These are phyloP conservation scores for Pseudozyma sp. DNA, from an alignment of 1,284 basidiomycete species.

Conservation along the genomic window DNA sequence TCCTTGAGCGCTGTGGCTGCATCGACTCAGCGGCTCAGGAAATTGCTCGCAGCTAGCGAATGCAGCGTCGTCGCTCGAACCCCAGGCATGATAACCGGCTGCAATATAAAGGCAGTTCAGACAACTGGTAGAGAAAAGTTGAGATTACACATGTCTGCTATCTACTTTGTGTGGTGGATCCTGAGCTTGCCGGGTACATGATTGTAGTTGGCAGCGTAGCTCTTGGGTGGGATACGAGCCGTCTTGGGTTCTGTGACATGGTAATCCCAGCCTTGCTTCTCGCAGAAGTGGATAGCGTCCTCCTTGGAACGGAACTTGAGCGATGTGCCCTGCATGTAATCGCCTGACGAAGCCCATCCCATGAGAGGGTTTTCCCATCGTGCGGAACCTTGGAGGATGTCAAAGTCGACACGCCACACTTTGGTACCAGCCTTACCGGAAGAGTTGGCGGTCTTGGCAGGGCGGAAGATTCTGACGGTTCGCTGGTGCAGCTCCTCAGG, in stretches of 20 bases:
- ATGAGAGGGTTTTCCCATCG: conserved; percentile 99
- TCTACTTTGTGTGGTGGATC: conserved; percentile 92
- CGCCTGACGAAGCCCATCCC: conserved; percentile 86
- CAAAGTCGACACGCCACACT: conserved; percentile 95
- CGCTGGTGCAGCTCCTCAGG: conserved; percentile 81
- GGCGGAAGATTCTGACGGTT: conserved; percentile 90
- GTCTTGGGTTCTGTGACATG: conserved; percentile 69
- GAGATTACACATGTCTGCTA: not conserved
- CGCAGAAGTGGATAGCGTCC: conserved; percentile 88
- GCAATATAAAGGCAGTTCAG: not conserved
- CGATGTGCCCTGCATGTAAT: conserved; percentile 95
- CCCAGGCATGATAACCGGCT: not conserved
- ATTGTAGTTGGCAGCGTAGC: conserved; percentile 83
- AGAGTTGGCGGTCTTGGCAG: conserved; percentile 94
- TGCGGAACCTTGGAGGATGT: conserved; percentile 85
- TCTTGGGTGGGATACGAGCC: conserved; percentile 75
- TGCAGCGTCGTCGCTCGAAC: no score
- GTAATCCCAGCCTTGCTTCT: conserved; percentile 69
- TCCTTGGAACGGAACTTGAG: conserved; percentile 88
- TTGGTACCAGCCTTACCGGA: conserved; percentile 85
- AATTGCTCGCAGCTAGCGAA: no score
- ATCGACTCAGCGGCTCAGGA: no score
- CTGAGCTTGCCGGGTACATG: conserved; percentile 85
- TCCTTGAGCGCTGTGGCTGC: no score
- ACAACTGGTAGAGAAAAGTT: not conserved